Conservation (phyloP, 2,329 filamentous ascomycete genomes). For the Hymenoscyphus occultus region DNA sequence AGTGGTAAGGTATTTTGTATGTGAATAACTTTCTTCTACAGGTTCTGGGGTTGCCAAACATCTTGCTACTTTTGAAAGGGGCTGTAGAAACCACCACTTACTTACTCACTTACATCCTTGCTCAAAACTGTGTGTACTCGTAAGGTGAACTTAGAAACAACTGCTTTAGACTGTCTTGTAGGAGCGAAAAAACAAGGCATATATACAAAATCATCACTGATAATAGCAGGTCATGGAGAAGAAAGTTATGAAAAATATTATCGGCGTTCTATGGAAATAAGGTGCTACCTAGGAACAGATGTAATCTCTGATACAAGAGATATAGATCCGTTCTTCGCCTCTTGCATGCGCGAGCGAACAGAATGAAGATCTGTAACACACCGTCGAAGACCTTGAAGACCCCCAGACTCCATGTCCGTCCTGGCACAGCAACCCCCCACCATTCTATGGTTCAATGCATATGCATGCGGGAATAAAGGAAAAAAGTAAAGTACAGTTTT, state of each 20-base stretch:
- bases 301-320: slow-evolving; percentile 6
- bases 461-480: slow-evolving; percentile 24
- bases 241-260: neutral
- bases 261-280: slow-evolving; percentile 5
- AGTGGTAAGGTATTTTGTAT: neutral
- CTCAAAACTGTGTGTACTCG: neutral
- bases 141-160: neutral
- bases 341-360: slow-evolving; percentile 6
- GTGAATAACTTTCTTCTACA: neutral
- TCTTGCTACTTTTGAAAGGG: no score
- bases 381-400: slow-evolving; percentile 6
- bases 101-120: neutral
- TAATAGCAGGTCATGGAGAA: neutral
- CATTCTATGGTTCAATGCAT: slow-evolving; percentile 19
- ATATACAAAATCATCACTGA: neutral
- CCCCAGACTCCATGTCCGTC: slow-evolving; percentile 15
- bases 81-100: no score
- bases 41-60: no score
- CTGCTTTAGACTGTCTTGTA: neutral
- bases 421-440: slow-evolving; percentile 12
- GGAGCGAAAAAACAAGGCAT: neutral
- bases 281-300: slow-evolving; percentile 8
- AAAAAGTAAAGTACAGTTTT: slow-evolving; percentile 35
- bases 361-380: slow-evolving; percentile 9
- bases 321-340: neutral